phyloP scores from a whole-genome alignment of 257 asterid genomes.

The Solanum paucissectum region DNA sequence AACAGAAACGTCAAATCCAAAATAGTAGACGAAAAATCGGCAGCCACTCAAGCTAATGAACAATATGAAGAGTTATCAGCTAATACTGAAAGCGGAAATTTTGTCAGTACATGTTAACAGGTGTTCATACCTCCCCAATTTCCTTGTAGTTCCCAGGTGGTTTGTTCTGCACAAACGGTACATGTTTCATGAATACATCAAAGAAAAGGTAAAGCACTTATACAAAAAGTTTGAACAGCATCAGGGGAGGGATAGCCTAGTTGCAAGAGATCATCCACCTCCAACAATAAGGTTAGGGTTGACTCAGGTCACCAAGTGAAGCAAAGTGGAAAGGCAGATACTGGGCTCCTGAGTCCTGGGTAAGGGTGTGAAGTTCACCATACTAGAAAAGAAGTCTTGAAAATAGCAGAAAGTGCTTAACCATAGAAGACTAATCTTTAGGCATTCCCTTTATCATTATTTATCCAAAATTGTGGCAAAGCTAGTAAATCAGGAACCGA shows the following conservation, averaged over 20 bases:
- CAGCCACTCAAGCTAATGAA: background rate
- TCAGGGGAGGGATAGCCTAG: background rate
- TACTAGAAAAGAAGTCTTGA: background rate
- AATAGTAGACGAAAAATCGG: background rate
- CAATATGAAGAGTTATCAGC: background rate
- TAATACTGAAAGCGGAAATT: background rate
- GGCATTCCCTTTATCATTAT: background rate
- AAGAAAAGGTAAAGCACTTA: background rate
- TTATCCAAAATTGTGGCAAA: background rate
- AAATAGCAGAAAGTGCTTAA: background rate
- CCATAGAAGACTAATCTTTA: background rate
- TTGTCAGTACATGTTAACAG: background rate
- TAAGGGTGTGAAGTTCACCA: background rate
- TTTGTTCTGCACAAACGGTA: conserved; percentile 27
- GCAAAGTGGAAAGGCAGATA: background rate
- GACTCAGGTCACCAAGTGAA: background rate
- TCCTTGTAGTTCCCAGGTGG: conserved; percentile 22
- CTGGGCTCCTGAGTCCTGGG: background rate
- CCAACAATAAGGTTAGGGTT: background rate
- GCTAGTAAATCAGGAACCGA: background rate
- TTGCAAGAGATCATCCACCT: background rate
- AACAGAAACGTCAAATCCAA: background rate
- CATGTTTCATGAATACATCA: background rate
- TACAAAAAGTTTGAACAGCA: background rate
- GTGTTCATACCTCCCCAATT: conserved; percentile 32